Base-by-base conservation (phyloP, 2,329 filamentous ascomycete genomes). In the Fusarium palustre region DNA sequence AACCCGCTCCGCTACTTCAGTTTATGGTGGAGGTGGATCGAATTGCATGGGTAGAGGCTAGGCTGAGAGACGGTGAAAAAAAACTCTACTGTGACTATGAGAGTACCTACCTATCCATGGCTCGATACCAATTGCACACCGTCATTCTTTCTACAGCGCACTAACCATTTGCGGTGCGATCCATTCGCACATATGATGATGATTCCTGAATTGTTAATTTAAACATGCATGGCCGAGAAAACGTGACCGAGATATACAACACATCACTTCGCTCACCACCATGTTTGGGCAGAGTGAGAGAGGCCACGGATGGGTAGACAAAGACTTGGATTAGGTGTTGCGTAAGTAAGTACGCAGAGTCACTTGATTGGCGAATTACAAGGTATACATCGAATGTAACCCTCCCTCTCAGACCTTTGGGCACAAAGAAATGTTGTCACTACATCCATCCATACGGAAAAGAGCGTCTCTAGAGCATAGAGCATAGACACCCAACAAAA, bases 101-200 rank as follows among this genome's bases (percentile, higher is more conserved):
- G 41, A n/a, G n/a, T n/a, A n/a, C n/a, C n/a, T n/a, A n/a, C n/a
- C n/a, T 28, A 43, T 11, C 22, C 15, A 65, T 63, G 56, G 55
- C 66, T 66, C 55, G 55, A 69, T 66, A 48, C 55, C 50, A 38
- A 68, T 66, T 52, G 61, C 66, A 69, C 66, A 69, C 66, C 66
- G 66, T 52, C 66, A 69, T 46, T 59, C 48, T 52, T 52, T 49
- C 18, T 42, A 33, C 55, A 56, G 18, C 28, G 22, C 16, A 42
- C 59, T 64, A 64, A 49, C 59, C 36, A 12, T 15, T 25, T 55
- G 33, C 31, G 45, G 8, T 15, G 20, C 43, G 28, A 46, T 46
- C 45, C 45, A 47, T 31, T 47, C 28, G 34, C 48, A 41, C 48
- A 50, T 34, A 52, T 52, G 48, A 52, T 52, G 12, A 15, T 30